phyloP scores from a whole-genome alignment of 345 rosid species.

The Salix brachista region DNA sequence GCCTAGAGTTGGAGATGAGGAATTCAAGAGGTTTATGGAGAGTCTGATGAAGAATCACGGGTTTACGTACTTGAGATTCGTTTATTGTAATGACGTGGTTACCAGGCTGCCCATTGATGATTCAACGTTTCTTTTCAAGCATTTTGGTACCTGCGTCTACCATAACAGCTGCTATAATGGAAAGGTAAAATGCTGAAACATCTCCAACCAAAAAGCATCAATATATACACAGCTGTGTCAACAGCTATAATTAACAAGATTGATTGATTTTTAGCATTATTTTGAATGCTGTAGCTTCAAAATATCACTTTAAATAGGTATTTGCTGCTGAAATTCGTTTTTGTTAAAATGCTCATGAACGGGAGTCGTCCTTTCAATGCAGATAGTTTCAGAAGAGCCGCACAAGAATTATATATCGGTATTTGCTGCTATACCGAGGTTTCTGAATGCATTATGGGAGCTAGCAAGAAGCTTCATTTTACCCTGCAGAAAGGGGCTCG shows the following conservation, averaged over 20 bases:
- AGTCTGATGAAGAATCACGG: slow-evolving; percentile 21
- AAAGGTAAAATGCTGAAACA: slow-evolving; percentile 28
- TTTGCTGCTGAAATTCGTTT: too few species aligned
- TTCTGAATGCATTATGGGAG: slow-evolving; percentile 9
- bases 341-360: not conserved
- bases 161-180: slow-evolving; percentile 51
- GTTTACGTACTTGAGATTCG: slow-evolving; percentile 52
- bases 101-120: slow-evolving; percentile 58
- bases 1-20: slow-evolving; percentile 60
- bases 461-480: slow-evolving; percentile 9
- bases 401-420: slow-evolving; percentile 4
- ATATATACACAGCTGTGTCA: too few species aligned
- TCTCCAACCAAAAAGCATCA: too few species aligned
- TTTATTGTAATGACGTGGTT: slow-evolving; percentile 51
- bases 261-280: too few species aligned
- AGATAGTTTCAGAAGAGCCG: slow-evolving; percentile 11
- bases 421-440: not conserved
- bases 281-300: too few species aligned
- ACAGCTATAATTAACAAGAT: too few species aligned
- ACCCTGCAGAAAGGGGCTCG: not conserved
- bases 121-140: slow-evolving; percentile 43
- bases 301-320: too few species aligned
- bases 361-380: not conserved
- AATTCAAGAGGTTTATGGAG: slow-evolving; percentile 47
- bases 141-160: slow-evolving; percentile 61